Evolutionary conservation across 78 protist species (phyloP).

Genomic region (Dictyostelium firmibasis): DNA sequence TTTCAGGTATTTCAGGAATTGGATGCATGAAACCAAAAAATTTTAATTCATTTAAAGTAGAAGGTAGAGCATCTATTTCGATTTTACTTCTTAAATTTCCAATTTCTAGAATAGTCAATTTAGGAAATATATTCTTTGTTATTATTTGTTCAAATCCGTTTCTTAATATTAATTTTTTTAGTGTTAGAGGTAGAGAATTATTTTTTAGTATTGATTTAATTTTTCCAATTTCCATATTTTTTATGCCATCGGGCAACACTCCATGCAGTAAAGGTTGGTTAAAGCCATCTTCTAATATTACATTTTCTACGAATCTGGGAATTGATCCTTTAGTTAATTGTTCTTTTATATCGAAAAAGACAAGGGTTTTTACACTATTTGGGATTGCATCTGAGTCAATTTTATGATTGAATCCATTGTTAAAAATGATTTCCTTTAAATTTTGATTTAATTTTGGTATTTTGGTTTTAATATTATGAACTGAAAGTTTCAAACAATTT

Average conservation of each 20-base stretch:
- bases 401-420: not conserved
- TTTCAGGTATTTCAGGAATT: no score
- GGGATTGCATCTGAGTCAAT: not conserved
- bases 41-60: not conserved
- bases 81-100: not conserved
- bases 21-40: no score
- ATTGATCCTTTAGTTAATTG: not conserved
- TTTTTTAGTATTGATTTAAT: not conserved
- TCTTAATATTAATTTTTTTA: no score
- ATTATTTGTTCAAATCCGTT: not conserved
- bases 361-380: no score
- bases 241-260: not conserved
- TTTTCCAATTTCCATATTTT: not conserved
- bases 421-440: no score
- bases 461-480: not conserved
- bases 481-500: not conserved
- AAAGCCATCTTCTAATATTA: not conserved
- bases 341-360: no score
- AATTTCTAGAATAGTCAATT: not conserved
- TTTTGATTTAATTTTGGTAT: not conserved
- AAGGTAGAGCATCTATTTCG: not conserved
- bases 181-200: not conserved
- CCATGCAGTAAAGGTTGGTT: not conserved
- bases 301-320: not conserved
- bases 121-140: not conserved